phyloP scores from a whole-genome alignment of 2,329 filamentous ascomycete species.

The Metarhizium guizhouense region DNA sequence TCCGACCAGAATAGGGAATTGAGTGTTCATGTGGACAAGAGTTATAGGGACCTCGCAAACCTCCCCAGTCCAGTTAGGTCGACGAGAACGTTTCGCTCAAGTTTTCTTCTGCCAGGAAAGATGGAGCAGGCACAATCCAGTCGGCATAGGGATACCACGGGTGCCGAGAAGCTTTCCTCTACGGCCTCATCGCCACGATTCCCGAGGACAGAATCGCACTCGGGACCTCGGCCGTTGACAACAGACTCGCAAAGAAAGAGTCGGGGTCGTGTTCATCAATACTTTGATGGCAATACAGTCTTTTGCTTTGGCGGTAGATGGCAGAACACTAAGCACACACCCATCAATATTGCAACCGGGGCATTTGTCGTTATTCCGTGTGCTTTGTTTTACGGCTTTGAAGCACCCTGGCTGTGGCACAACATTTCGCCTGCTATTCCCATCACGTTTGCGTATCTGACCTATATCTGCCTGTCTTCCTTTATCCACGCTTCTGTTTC shows the following conservation, averaged over 20 bases:
- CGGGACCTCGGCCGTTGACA: conserved; percentile 11
- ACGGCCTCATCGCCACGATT: conserved; percentile 66
- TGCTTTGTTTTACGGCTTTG: conserved; percentile 76
- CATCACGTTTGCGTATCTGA: conserved; percentile 83
- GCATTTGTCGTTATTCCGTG: conserved; percentile 70
- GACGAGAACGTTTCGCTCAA: conserved; percentile 67
- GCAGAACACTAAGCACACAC: conserved; percentile 79
- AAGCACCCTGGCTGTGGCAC: conserved; percentile 77
- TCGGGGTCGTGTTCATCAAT: conserved; percentile 70
- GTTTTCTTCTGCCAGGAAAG: conserved; percentile 57
- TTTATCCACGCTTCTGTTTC: conserved; percentile 88
- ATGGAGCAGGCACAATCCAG: conserved; percentile 38
- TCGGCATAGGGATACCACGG: conserved; percentile 49
- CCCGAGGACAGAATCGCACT: conserved; percentile 33
- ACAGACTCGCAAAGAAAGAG: conserved; percentile 15
- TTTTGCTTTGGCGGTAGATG: conserved; percentile 82
- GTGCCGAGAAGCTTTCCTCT: conserved; percentile 78
- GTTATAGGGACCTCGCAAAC: conserved; percentile 42
- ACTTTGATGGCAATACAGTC: conserved; percentile 86
- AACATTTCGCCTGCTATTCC: conserved; percentile 83
- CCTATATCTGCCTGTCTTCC: conserved; percentile 82
- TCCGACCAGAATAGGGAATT: conserved; percentile 26
- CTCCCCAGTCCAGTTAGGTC: conserved; percentile 58
- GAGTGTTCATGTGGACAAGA: conserved; percentile 51
- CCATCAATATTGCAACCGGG: conserved; percentile 83